Evolutionary conservation across 805 yeast species (phyloP).

Genomic region (Scheffersomyces coipomensis): DNA sequence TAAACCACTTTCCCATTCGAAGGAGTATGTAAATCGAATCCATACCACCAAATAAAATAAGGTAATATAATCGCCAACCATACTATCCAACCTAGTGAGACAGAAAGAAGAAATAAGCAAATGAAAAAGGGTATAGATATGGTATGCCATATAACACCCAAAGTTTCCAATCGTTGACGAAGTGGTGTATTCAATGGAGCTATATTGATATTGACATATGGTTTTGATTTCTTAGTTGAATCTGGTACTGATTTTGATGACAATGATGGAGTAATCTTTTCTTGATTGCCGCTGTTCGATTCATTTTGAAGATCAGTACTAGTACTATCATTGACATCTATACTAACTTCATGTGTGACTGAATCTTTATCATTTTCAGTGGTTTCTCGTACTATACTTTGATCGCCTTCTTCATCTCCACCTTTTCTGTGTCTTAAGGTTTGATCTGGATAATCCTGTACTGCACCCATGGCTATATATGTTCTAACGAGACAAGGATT

Average conservation of each 20-base stretch:
- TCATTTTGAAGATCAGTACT: too few species aligned
- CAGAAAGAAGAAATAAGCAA: slow-evolving; percentile 49
- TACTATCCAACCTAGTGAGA: slow-evolving; percentile 50
- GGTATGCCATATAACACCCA: slow-evolving; percentile 71
- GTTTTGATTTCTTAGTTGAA: background rate
- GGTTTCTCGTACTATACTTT: background rate
- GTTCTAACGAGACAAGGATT: too few species aligned
- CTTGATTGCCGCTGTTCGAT: background rate
- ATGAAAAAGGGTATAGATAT: slow-evolving; percentile 63
- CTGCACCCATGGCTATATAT: too few species aligned
- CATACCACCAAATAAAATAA: slow-evolving; percentile 55
- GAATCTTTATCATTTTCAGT: too few species aligned
- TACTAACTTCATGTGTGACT: too few species aligned
- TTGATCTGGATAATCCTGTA: background rate
- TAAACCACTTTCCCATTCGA: slow-evolving; percentile 67
- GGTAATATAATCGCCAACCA: slow-evolving; percentile 68
- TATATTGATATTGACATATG: slow-evolving; percentile 27
- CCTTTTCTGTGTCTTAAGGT: background rate
- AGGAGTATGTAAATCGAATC: slow-evolving; percentile 65
- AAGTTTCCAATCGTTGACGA: slow-evolving; percentile 59
- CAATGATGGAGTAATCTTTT: background rate
- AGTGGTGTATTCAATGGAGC: slow-evolving; percentile 61
- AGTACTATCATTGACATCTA: background rate
- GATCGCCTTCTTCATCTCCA: background rate
- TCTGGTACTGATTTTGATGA: background rate